These are phyloP conservation scores for Cantharellus anzutake DNA, from an alignment of 768 basidiomycete species.

Conservation along the genomic window DNA sequence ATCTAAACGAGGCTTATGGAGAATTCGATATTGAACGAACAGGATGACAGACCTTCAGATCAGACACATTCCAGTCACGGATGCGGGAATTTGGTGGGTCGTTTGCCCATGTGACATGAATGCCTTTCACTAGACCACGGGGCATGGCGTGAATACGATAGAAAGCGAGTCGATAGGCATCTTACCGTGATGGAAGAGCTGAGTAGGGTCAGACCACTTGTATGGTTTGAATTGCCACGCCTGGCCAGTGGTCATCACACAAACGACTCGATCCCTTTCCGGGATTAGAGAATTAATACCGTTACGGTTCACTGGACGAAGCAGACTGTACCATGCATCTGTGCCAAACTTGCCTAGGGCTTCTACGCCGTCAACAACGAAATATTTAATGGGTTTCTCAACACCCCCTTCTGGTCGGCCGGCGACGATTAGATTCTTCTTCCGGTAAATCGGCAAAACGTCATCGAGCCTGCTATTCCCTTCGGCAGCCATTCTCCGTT, in stretches of 20 bases:
- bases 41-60: constrained; percentile 46
- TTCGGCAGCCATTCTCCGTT: constrained; percentile 31
- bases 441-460: constrained; percentile 72
- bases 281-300: neutral
- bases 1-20: constrained; percentile 32
- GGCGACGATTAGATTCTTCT: constrained; percentile 42
- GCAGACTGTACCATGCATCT: constrained; percentile 48
- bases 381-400: constrained; percentile 36
- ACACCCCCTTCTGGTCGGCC: constrained; percentile 20
- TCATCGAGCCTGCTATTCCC: constrained; percentile 65
- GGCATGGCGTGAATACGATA: neutral
- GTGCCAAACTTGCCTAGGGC: constrained; percentile 80
- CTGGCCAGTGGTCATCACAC: constrained; percentile 96
- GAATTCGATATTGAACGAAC: neutral
- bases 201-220: constrained; percentile 87
- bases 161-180: neutral
- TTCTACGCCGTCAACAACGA: constrained; percentile 83
- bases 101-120: constrained; percentile 88
- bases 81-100: constrained; percentile 78
- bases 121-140: constrained; percentile 57
- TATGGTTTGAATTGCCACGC: constrained; percentile 96
- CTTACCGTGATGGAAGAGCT: constrained; percentile 82
- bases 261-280: constrained; percentile 67
- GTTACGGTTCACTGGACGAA: neutral
- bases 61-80: constrained; percentile 94